These are phyloP conservation scores for Xylaria sp. DNA, from an alignment of 2,329 filamentous ascomycete species.

Conservation along the genomic window DNA sequence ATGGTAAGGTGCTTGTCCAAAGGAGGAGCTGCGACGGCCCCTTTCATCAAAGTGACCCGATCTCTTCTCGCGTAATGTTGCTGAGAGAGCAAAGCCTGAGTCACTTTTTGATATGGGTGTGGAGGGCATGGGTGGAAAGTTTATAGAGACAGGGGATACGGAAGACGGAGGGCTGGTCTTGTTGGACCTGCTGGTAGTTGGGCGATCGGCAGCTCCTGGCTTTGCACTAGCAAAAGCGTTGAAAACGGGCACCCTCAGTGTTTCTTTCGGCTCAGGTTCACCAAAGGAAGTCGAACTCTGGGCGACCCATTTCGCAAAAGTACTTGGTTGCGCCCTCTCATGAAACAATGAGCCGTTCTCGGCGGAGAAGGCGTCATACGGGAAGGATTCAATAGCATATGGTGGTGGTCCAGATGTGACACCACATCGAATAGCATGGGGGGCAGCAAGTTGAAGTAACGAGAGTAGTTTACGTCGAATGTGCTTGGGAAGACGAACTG, in stretches of 20 bases:
- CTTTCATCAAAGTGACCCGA: slow-evolving; percentile 86
- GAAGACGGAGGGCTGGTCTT: slow-evolving; percentile 72
- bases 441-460: slow-evolving; percentile 87
- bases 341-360: slow-evolving; percentile 87
- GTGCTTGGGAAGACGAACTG: slow-evolving; percentile 84
- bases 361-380: slow-evolving; percentile 87
- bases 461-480: slow-evolving; percentile 90
- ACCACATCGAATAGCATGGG: slow-evolving; percentile 87
- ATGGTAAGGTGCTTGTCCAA: slow-evolving; percentile 76
- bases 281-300: slow-evolving; percentile 92
- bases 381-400: slow-evolving; percentile 93
- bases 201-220: slow-evolving; percentile 77
- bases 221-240: slow-evolving; percentile 89
- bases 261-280: slow-evolving; percentile 65
- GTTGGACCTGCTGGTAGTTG: slow-evolving; percentile 76
- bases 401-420: slow-evolving; percentile 89
- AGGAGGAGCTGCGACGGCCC: slow-evolving; percentile 92
- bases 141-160: slow-evolving; percentile 79
- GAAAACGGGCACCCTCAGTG: slow-evolving; percentile 76
- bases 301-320: slow-evolving; percentile 85
- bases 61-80: slow-evolving; percentile 90
- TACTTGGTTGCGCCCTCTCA: slow-evolving; percentile 74
- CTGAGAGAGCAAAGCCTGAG: slow-evolving; percentile 87
- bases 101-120: slow-evolving; percentile 90
- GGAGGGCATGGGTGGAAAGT: slow-evolving; percentile 79